A percentile compares a stretch with the other conserved stretches of the same genome.
Conservation (phyloP, 257 asterid genomes). For the Ilex aquifolium region DNA sequence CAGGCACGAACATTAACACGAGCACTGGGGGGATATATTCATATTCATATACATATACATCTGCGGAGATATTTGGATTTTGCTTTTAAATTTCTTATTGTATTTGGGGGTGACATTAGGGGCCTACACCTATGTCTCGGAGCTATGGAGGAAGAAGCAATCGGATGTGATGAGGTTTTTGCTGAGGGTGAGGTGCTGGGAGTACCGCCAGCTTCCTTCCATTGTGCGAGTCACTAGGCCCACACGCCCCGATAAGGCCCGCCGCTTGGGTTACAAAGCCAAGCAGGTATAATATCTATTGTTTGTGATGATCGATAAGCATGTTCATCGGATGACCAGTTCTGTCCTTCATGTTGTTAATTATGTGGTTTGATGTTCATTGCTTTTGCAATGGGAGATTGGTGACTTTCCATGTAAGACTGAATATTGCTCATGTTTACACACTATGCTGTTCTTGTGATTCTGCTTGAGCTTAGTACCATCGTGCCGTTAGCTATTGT, state of each 20-base stretch:
- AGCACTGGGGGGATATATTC: no score
- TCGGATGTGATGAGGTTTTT: conserved; percentile 65
- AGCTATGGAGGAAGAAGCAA: conserved; percentile 66
- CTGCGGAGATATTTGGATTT: no score
- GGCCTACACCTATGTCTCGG: conserved; percentile 61
- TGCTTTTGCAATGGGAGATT: background rate
- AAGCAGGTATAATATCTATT: conserved; percentile 35
- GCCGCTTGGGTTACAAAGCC: conserved; percentile 70
- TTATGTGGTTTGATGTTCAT: no score
- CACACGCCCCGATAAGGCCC: conserved; percentile 68
- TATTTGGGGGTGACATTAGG: conserved; percentile 18
- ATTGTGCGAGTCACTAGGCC: conserved; percentile 58
- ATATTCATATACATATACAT: no score
- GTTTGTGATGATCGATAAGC: background rate
- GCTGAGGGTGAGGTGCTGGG: conserved; percentile 68
- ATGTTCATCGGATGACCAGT: background rate
- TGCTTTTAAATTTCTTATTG: background rate
- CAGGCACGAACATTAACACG: no score
- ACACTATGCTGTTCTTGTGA: background rate
- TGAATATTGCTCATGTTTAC: no score
- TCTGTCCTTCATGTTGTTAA: no score
- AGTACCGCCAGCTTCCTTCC: conserved; percentile 68
- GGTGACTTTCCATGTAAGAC: no score
- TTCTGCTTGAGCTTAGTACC: background rate
- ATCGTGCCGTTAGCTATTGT: no score